A percentile compares a stretch with the other conserved stretches of the same genome.
Evolutionary conservation across 768 basidiomycete species (phyloP).

Genomic region (Lactarius evosmus): DNA sequence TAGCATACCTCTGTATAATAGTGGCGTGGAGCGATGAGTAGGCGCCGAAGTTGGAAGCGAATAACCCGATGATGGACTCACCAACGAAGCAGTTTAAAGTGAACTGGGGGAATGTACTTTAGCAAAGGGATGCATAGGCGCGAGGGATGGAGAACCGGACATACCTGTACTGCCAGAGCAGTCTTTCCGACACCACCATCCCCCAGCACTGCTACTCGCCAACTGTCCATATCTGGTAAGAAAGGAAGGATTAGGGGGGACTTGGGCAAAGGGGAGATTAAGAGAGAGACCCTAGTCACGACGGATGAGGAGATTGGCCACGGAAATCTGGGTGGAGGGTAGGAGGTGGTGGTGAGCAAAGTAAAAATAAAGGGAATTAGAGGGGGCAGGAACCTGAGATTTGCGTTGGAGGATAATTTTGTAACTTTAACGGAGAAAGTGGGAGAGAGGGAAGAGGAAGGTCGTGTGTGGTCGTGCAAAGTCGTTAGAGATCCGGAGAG

Average conservation of each 20-base stretch:
- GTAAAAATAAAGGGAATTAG: conserved; percentile 10
- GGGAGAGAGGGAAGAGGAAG: conserved; percentile 18
- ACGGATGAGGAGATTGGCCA: conserved; percentile 19
- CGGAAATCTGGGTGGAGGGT: conserved; percentile 19
- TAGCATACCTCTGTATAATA: conserved; percentile 51
- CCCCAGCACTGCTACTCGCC: conserved; percentile 93
- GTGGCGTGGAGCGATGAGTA: conserved; percentile 23
- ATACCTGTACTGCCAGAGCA: conserved; percentile 89
- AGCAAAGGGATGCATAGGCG: conserved; percentile 11
- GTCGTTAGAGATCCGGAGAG: conserved; percentile 28
- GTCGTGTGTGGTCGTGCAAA: conserved; percentile 29
- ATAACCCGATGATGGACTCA: conserved; percentile 40
- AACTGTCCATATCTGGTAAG: conserved; percentile 73
- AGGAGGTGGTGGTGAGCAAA: conserved; percentile 15
- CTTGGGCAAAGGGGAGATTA: not conserved
- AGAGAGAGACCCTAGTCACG: conserved; percentile 24
- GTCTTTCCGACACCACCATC: conserved; percentile 99
- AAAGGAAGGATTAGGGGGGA: conserved; percentile 13
- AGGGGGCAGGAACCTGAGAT: conserved; percentile 19
- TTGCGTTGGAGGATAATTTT: conserved; percentile 12
- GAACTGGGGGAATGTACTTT: conserved; percentile 52
- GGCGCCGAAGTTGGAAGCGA: conserved; percentile 13
- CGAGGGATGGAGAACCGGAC: conserved; percentile 32
- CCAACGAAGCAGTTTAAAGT: conserved; percentile 96
- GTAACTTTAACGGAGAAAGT: conserved; percentile 18